Percentiles rank a stretch among this genome's conserved stretches.
Evolutionary conservation across 2,329 filamentous ascomycete genomes (phyloP).

Genomic region (Byssochlamys sp.): DNA sequence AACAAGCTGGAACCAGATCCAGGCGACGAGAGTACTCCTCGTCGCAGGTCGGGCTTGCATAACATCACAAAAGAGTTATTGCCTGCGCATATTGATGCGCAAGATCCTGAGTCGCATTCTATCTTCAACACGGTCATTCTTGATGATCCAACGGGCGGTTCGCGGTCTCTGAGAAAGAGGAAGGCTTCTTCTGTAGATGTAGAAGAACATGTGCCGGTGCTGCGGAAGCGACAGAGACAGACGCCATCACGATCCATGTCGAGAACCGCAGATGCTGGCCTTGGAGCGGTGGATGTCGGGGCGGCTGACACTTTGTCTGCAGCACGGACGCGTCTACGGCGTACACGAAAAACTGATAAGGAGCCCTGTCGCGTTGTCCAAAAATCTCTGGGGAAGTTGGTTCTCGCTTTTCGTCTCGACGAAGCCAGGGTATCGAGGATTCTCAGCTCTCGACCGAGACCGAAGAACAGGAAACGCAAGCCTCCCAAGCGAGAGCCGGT

Average conservation of each 20-base stretch:
- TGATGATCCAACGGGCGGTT: conserved; percentile 64
- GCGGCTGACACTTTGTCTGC: conserved; percentile 9
- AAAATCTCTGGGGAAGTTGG: conserved; percentile 37
- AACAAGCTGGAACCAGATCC: conserved; percentile 27
- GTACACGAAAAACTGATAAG: conserved; percentile 39
- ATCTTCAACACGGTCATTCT: conserved; percentile 65
- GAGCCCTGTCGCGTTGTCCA: conserved; percentile 31
- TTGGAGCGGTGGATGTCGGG: neutral
- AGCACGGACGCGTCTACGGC: conserved; percentile 47
- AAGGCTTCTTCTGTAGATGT: conserved; percentile 63
- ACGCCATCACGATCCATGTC: conserved; percentile 15
- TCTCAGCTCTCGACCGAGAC: conserved; percentile 49
- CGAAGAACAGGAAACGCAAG: conserved; percentile 44
- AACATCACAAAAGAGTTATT: conserved; percentile 63
- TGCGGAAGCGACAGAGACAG: conserved; percentile 42
- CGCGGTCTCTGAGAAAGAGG: conserved; percentile 70
- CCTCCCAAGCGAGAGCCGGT: conserved; percentile 34
- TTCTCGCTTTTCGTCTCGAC: conserved; percentile 52
- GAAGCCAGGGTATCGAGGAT: conserved; percentile 53
- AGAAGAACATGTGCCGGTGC: conserved; percentile 37
- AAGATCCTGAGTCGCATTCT: conserved; percentile 63
- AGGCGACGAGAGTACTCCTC: conserved; percentile 13
- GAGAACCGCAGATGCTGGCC: conserved; percentile 12
- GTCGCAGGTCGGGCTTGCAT: conserved; percentile 51
- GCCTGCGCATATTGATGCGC: conserved; percentile 55